Conservation (phyloP, 768 basidiomycete species). For the Boletus vermiculosoides region DNA sequence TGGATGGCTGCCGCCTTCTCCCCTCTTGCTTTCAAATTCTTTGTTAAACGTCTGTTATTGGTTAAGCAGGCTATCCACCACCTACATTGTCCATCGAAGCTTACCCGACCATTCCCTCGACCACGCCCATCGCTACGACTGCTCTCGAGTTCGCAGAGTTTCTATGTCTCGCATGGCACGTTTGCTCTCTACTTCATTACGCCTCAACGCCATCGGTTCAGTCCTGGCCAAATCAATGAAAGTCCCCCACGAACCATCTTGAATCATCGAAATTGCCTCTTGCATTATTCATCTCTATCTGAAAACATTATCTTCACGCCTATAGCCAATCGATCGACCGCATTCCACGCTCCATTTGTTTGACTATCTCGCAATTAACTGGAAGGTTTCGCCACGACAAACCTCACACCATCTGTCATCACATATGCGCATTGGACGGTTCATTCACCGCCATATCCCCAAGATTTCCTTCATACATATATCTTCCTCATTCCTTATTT, state of each 20-base stretch:
- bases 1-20: not conserved
- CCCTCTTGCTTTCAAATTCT: constrained; percentile 7
- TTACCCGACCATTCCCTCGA: constrained; percentile 5
- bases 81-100: constrained; percentile 3
- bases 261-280: constrained; percentile 15
- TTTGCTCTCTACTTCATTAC: constrained; percentile 15
- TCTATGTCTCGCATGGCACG: constrained; percentile 13
- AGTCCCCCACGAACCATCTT: constrained; percentile 6
- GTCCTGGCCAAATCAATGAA: constrained; percentile 13
- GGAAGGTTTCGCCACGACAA: constrained; percentile 11
- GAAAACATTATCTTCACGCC: constrained; percentile 19
- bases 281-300: constrained; percentile 21
- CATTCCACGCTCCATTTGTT: constrained; percentile 34
- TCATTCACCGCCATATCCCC: constrained; percentile 22
- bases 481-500: constrained; percentile 23
- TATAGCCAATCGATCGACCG: constrained; percentile 23
- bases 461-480: constrained; percentile 17
- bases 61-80: constrained; percentile 9
- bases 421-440: constrained; percentile 32
- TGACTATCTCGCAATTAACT: constrained; percentile 23
- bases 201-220: constrained; percentile 13
- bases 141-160: constrained; percentile 10
- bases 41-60: constrained; percentile 3
- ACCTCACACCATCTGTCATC: constrained; percentile 25
- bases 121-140: constrained; percentile 13